Base-by-base conservation (phyloP, 2,329 filamentous ascomycete species). In the Alternaria triticina region DNA sequence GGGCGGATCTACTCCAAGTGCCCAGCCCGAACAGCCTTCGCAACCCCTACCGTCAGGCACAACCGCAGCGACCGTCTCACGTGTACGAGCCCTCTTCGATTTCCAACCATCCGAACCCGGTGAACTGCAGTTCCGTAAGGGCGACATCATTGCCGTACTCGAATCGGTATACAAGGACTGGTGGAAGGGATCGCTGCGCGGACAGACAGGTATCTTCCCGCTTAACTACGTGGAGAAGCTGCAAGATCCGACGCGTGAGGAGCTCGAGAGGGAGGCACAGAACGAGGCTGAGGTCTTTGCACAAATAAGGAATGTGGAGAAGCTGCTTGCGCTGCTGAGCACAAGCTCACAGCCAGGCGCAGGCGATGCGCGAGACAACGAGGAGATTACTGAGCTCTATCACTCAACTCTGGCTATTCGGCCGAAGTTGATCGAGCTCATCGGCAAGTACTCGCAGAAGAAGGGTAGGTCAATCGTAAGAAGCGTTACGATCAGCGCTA, bases 161-260 rank as follows among this genome's bases (percentile, higher is more conserved):
- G 96, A 98, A 81, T 97, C 94, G 2, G 96, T 98, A 2, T 99
- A 96, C 83, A 99, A 98, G 81, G 96, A 99, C 80, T 99, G 96
- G 96, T 99, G 96, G 96, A 95, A 97, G 73, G 96, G 96, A 1
- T 97, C 94, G 45, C 84, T 99, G 62, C 90, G 94, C 77, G 96
- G 96, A 20, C 93, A 97, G 80, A 97, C 94, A 7, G 96, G 96
- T 72, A 99, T 99, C 69, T 99, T 99, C 81, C 96, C 96, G 7
- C 87, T 99, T 69, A 99, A 99, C 83, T 99, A 99, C 76, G 96
- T 99, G 15, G 96, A 99, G 83, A 99, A 99, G 81, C 85, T 99
- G 68, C 90, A 94, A 59, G 96, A 99, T 76, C 96, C 96, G 6
- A 98, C 96, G 0, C 90, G 90, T 17, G 95, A 98, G 71, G 96